phyloP scores from a whole-genome alignment of 2,329 filamentous ascomycete species.

The Phialophora chinensis region DNA sequence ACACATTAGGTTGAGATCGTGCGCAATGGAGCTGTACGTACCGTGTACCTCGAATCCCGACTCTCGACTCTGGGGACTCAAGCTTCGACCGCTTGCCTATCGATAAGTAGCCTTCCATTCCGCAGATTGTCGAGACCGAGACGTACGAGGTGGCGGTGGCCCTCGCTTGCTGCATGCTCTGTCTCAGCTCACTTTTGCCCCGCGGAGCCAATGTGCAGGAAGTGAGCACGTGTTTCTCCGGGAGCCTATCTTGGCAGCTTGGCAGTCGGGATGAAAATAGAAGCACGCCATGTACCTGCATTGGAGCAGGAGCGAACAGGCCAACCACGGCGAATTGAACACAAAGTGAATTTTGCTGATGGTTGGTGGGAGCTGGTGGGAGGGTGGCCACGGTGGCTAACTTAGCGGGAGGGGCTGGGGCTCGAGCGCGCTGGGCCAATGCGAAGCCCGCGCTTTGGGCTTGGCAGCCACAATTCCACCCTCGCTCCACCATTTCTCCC shows the following conservation, averaged over 20 bases:
- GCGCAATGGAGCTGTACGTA: neutral
- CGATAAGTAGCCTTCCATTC: neutral
- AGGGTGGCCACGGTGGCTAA: neutral
- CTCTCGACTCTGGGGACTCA: neutral
- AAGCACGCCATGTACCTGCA: conserved; percentile 12
- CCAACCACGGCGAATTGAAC: neutral
- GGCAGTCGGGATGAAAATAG: conserved; percentile 14
- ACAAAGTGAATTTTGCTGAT: neutral
- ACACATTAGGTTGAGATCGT: neutral
- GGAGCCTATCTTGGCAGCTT: neutral
- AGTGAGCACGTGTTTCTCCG: neutral
- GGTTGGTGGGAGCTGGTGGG: neutral
- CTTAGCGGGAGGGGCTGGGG: neutral
- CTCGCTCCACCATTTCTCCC: neutral
- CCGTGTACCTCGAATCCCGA: neutral
- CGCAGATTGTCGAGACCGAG: neutral
- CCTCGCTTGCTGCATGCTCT: neutral
- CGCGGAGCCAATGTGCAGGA: neutral
- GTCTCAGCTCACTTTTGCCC: neutral
- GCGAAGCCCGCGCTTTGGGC: neutral
- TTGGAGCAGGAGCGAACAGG: neutral
- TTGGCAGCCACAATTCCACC: neutral
- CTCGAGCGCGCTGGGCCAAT: neutral
- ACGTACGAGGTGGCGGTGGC: neutral
- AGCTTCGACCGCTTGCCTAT: neutral